Conservation (phyloP, 2,329 filamentous ascomycete species). For the Fusarium mundagurra region DNA sequence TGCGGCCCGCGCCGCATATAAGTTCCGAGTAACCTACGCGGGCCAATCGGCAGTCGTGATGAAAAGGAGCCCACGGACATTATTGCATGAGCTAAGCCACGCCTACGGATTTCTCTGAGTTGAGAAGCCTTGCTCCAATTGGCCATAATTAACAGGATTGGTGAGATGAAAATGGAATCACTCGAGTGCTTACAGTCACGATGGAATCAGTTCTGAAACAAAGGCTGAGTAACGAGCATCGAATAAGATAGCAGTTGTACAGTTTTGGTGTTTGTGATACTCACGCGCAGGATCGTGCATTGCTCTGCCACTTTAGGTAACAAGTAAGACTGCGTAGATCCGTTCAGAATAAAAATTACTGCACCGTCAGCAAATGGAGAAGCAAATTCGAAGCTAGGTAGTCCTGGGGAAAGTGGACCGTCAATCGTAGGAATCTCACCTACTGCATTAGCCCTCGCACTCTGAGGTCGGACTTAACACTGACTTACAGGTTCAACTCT, state of each 20-base stretch:
- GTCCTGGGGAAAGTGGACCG: neutral
- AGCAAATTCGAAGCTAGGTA: neutral
- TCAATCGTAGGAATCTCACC: neutral
- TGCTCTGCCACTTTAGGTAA: neutral
- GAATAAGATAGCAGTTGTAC: neutral
- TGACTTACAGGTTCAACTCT: neutral
- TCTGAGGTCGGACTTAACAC: neutral
- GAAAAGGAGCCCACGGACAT: neutral
- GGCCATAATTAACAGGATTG: neutral
- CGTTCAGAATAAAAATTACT: rapidly evolving
- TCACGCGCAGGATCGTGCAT: neutral
- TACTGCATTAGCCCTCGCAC: neutral
- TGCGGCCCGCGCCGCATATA: neutral
- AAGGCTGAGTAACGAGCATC: rapidly evolving
- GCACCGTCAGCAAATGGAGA: neutral
- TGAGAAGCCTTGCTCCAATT: neutral
- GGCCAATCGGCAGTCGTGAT: neutral
- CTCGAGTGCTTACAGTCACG: neutral
- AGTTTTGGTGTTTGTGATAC: neutral
- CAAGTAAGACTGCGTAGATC: neutral
- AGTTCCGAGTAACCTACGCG: neutral
- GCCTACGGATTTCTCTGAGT: neutral
- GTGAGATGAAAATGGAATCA: too few species aligned
- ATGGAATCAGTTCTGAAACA: neutral
- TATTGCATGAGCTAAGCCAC: neutral